Evolutionary conservation across 257 asterid genomes (phyloP), one percentile per base, ranked within the genome.

Genomic region (Ligustrum vulgare): DNA sequence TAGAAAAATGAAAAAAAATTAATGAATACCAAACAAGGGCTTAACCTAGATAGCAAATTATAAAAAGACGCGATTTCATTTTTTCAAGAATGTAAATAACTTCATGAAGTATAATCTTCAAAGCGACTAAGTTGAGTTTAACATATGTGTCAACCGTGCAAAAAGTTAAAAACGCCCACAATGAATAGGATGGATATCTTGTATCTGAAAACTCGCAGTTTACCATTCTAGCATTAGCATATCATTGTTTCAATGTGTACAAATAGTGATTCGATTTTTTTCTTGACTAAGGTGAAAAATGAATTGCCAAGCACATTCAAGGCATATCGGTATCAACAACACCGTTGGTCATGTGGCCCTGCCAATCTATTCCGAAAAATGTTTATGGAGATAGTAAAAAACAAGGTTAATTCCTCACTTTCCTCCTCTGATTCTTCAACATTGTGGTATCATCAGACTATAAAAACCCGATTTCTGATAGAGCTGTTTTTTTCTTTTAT

Each of bases 281-380:
- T 13, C 8, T 51, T 71, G 33, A 12, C 45, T 8, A 73, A 94
- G 99, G 99, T 94, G 31, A 94, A 91, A 85, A 94, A 94, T 49
- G 99, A 94, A 77, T 74, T 94, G 78, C 99, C 99, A 8, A 94
- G 99, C 86, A 92, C 98, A 18, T 88, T 92, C 79, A 92, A 93
- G 92, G 97, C 99, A 5, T 94, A 86, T 47, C 84, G 98, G 4
- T 91, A 91, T 78, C 99, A 94, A 69, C 99, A 94, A 68, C 99
- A 92, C 71, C 96, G 99, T 25, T 94, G 99, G 99, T 94, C 99
- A 3, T 94, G 99, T 84, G 99, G 98, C 58, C 99, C 98, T 6
- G 99, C 99, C 35, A 94, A 94, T 82, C 87, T 94, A 4, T 91
- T 94, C 72, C 78, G 96, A 33, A 94, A 94, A 86, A 92, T 94